Base-by-base conservation (phyloP, 129 eudicot species). In the Lonicera japonica region DNA sequence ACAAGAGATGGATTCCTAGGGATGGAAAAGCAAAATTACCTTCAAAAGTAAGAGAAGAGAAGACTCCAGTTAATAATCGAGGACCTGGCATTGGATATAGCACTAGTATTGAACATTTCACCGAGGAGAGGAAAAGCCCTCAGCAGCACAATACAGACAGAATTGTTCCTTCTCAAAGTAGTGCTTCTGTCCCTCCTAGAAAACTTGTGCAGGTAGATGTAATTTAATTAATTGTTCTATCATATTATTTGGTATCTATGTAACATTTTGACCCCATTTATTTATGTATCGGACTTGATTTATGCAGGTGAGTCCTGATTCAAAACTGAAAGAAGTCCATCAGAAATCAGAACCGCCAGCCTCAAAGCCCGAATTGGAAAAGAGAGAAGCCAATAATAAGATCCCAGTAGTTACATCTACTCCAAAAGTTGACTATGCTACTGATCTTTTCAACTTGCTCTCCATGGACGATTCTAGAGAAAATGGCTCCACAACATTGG, bases 1-100 rank as follows among this genome's bases (percentile, higher is more conserved):
- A 81, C 41, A 84, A 84, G 64, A 75, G 76, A 77, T 84, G 92
- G 92, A 63, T 81, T 65, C 55, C 82, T 20, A 76, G 71, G 55
- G 84, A 75, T 0, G 78, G 70, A 58, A 78, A 75, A 70, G 60
- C 58, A 50, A 80, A 68, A 70, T 48, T 75, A 38, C 79, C 70
- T 21, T 45, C 60, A 0, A 64, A 67, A 58, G 73, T 53, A 67
- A 54, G 72, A 54, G 74, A 65, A 77, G 86, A 76, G 61, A 77
- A 63, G 53, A 54, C 45, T 18, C 54, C 75, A 1, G 71, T 58
- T 22, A 21, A 46, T 64, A 79, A 63, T 36, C 73, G 25, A 3
- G 71, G 21, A 38, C 58, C 79, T 38, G 41, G 63, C 1, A 47
- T 25, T 55, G 61, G 57, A 25, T 46, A 59, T 43, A 18, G 16